Percentiles rank a stretch among this genome's conserved stretches.
phyloP scores from a whole-genome alignment of 345 rosid genomes.

The Aquilaria yunnanensis region DNA sequence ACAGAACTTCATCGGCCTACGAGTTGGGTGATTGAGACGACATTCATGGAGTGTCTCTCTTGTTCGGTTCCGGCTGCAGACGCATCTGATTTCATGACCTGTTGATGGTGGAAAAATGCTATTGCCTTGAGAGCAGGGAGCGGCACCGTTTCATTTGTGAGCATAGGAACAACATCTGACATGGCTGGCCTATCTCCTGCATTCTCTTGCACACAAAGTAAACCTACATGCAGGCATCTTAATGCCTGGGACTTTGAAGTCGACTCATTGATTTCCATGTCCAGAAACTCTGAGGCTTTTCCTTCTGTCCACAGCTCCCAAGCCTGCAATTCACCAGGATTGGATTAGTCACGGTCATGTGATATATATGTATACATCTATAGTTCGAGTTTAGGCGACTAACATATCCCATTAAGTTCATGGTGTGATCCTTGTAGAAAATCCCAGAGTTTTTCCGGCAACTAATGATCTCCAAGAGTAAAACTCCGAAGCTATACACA shows the following conservation, averaged over 20 bases:
- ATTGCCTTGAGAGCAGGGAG: conserved; percentile 2
- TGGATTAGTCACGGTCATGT: no score
- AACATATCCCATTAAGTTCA: conserved; percentile 8
- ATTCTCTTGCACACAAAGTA: conserved; percentile 11
- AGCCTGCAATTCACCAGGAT: conserved; percentile 7
- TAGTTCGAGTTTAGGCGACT: background rate
- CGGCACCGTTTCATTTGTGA: conserved; percentile 9
- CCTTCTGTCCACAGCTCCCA: conserved; percentile 11
- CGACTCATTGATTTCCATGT: background rate
- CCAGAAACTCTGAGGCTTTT: conserved; percentile 10
- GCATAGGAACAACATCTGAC: conserved; percentile 7
- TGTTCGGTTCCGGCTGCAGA: background rate
- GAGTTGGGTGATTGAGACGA: no score
- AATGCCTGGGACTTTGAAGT: background rate
- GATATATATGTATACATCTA: background rate
- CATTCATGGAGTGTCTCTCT: background rate
- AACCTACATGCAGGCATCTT: conserved; percentile 9
- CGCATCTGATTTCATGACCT: background rate
- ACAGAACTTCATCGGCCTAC: no score
- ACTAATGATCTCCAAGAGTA: conserved; percentile 7
- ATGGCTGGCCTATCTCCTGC: conserved; percentile 11
- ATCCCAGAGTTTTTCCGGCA: conserved; percentile 4
- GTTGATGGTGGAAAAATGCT: background rate
- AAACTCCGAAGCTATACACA: conserved; percentile 14
- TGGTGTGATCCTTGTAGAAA: conserved; percentile 3